phyloP scores from a whole-genome alignment of 2,329 filamentous ascomycete genomes.

The Colletotrichum sp. region DNA sequence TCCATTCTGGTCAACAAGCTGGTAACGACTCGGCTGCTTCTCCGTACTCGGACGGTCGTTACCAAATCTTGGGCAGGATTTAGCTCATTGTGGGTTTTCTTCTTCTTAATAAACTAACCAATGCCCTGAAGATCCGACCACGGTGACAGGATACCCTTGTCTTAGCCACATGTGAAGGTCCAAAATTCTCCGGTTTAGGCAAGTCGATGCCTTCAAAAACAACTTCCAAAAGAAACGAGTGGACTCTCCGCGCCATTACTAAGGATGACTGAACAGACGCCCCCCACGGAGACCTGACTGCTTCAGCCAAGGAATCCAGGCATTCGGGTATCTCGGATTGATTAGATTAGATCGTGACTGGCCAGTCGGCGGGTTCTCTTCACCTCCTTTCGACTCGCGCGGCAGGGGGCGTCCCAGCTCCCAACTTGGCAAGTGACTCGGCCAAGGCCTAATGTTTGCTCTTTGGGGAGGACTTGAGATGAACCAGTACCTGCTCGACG shows the following conservation, averaged over 20 bases:
- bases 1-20: neutral
- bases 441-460: neutral
- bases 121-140: neutral
- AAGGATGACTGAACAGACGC: neutral
- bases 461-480: neutral
- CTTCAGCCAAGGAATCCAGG: slow-evolving; percentile 6
- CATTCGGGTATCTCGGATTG: slow-evolving; percentile 4
- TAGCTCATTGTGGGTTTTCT: neutral
- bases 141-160: neutral
- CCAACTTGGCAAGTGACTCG: neutral
- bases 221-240: neutral
- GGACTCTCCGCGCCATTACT: neutral
- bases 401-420: neutral
- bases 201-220: neutral
- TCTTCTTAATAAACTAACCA: neutral
- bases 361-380: neutral
- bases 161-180: neutral
- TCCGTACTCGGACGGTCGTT: neutral
- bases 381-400: neutral
- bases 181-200: neutral
- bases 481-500: neutral
- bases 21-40: neutral
- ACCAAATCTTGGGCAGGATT: neutral
- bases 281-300: neutral
- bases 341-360: slow-evolving; percentile 15